Evolutionary conservation across 805 yeast species (phyloP), one percentile per base, ranked within the genome.

Genomic region (Jamesozyma lodderae): DNA sequence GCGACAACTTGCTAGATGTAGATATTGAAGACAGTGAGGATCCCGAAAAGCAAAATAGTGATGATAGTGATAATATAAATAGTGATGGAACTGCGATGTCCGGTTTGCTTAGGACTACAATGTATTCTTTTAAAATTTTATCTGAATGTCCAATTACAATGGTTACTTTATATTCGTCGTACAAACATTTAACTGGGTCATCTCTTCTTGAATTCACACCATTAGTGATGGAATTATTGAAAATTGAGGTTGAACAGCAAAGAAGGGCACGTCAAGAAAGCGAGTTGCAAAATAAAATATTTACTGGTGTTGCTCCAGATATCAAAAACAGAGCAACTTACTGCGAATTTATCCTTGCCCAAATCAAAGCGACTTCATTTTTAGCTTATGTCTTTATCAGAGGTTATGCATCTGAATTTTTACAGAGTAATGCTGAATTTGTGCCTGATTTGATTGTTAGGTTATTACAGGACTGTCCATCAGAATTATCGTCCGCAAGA

Each of bases 121-220:
- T 84, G 72, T 69, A 59, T 46, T 87, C 96, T 1, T 90, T 92
- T 69, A 88, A 87, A 56, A 85, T 90, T 11, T 70, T 92, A 42
- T 84, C 95, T 0, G 99, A 92, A 59, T 88, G 97, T 56, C 99
- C 99, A 8, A 90, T 92, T 28, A 87, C 95, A 4, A 82, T 92
- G 79, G 98, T 92, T 3, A 77, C 95, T 6, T 67, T 94, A 37
- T 86, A 85, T 51, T 83, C 95, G 1, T 78, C 95, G 0, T 87
- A 88, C 63, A 85, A 87, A 55, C 76, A 75, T 25, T 62, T 86
- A 37, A 83, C 82, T 1, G 73, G 75, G 33, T 64, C 81, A 0
- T 76, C 90, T 3, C 67, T 92, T 23, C 84, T 88, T 2, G 66
- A 63, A 15, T 84, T 90, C 46, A 72, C 88, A 35, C 96, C 97